phyloP scores from a whole-genome alignment of 1,139 yeast species.

The Pichia sp. region DNA sequence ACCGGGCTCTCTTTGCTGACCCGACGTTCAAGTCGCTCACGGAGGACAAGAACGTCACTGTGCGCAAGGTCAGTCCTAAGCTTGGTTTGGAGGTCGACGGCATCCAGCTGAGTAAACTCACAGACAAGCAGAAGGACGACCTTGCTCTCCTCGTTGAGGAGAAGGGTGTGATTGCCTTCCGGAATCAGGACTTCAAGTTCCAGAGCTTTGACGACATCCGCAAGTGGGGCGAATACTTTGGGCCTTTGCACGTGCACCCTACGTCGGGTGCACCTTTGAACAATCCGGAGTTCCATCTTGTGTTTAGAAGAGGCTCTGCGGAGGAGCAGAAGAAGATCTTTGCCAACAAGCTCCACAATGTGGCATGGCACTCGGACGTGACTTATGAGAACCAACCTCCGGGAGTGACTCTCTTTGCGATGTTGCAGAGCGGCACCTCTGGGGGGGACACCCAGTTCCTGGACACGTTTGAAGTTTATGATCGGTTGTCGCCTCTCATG shows the following conservation, averaged over 20 bases:
- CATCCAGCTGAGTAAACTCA: conserved; percentile 51
- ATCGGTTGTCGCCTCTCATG: conserved; percentile 60
- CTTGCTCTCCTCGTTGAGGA: conserved; percentile 62
- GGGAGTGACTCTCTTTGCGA: conserved; percentile 58
- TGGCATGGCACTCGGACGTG: conserved; percentile 64
- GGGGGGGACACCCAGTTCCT: conserved; percentile 78
- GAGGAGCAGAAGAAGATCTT: conserved; percentile 36
- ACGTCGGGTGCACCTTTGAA: conserved; percentile 64
- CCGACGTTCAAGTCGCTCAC: conserved; percentile 48
- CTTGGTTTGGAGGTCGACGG: conserved; percentile 61
- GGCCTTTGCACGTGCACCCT: conserved; percentile 71
- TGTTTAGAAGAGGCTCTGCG: conserved; percentile 49
- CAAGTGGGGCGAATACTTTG: conserved; percentile 57
- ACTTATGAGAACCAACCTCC: conserved; percentile 71
- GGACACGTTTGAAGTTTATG: conserved; percentile 63
- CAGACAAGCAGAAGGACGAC: conserved; percentile 54
- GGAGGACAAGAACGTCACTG: conserved; percentile 34
- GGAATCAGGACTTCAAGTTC: conserved; percentile 59
- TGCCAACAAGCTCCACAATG: conserved; percentile 34
- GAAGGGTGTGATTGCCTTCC: conserved; percentile 63
- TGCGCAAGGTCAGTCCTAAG: conserved; percentile 49
- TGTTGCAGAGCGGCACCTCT: conserved; percentile 53
- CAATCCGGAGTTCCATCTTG: conserved; percentile 58
- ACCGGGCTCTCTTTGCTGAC: conserved; percentile 58
- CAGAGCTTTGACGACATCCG: conserved; percentile 52